Evolutionary conservation across 345 rosid species (phyloP).

Genomic region (Salix dunnii): DNA sequence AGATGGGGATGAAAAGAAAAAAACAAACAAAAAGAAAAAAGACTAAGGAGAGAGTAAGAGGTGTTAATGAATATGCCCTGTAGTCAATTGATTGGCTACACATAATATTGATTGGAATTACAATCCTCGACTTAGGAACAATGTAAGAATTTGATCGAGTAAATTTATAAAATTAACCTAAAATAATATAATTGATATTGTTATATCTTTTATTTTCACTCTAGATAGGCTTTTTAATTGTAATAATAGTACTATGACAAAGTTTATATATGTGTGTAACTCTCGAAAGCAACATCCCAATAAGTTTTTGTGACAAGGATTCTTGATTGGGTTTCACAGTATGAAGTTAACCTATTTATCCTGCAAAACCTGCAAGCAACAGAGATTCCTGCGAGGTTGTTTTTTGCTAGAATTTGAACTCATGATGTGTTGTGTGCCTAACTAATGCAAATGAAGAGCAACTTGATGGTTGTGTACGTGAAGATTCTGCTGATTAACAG

Average conservation of each 20-base stretch:
- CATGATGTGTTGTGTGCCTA: background rate
- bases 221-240: background rate
- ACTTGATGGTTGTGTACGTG: too few species aligned
- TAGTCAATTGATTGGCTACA: too few species aligned
- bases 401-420: background rate
- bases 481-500: too few species aligned
- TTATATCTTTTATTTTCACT: background rate
- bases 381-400: background rate
- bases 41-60: background rate
- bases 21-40: constrained; percentile 11
- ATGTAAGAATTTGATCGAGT: too few species aligned
- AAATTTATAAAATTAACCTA: too few species aligned
- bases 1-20: background rate
- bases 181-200: too few species aligned
- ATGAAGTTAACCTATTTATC: background rate
- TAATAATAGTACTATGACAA: too few species aligned
- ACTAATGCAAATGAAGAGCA: too few species aligned
- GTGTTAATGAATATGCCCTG: too few species aligned
- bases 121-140: too few species aligned
- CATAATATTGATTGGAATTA: too few species aligned
- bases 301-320: background rate
- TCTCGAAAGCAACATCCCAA: background rate
- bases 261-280: too few species aligned
- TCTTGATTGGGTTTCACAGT: background rate
- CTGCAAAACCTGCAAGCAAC: background rate